Base-by-base conservation (phyloP, 2,329 filamentous ascomycete genomes). In the Colletotrichum tropicale region DNA sequence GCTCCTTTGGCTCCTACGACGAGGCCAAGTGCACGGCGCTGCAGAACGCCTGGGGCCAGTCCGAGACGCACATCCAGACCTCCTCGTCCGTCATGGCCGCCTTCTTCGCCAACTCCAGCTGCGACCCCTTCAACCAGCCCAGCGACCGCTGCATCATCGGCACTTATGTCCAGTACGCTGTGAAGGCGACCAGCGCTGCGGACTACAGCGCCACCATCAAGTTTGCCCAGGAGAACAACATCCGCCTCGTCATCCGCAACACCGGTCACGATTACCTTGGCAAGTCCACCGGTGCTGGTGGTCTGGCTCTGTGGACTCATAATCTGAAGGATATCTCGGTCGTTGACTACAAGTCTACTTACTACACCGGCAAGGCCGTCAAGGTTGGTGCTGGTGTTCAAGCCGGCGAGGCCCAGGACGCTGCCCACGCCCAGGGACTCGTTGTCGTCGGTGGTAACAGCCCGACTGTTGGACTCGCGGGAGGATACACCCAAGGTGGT, bases 401-500 rank as follows among this genome's bases (percentile, higher is more conserved):
- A 67, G 87, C 81, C 0, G 82, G 80, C 13, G 88, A 91, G 60
- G 85, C 85, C 0, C 81, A 87, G 58, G 78, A 79, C 18, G 81
- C 83, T 6, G 87, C 88, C 1, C 75, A 85, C 34, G 76, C 78
- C 5, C 55, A 82, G 36, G 85, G 87, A 18, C 78, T 88, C 2
- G 81, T 84, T 3, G 82, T 89, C 2, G 84, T 91, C 1, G 85
- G 84, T 9, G 90, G 89, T 0, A 84, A 86, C 38, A 89, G 86
- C 77, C 82, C 87, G 3, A 88, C 86, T 0, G 89, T 91, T 6
- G 90, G 89, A 5, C 75, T 89, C 8, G 87, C 87, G 0, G 91
- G 90, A 13, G 90, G 90, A 2, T 92, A 89, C 77, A 86, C 83
- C 1, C 87, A 89, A 79, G 90, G 89, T 2, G 90, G 89, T n/a